Percentiles rank a stretch among this genome's conserved stretches.
These are phyloP conservation scores for Laguncularia racemosa DNA, from an alignment of 345 rosid species.

Conservation along the genomic window DNA sequence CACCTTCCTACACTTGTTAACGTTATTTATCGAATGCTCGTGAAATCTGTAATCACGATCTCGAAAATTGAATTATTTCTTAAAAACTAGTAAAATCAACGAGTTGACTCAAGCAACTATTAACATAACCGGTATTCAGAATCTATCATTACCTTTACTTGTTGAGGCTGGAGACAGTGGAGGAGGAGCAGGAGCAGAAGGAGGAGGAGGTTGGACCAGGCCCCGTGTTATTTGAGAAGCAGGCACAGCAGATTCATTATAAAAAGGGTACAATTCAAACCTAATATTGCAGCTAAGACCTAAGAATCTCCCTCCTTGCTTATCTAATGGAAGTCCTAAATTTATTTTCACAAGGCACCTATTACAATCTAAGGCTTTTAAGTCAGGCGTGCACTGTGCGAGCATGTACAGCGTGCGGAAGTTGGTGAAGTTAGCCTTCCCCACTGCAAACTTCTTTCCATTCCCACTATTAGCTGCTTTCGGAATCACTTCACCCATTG, in stretches of 20 bases:
- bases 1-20: no score
- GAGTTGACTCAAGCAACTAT: conserved; percentile 11
- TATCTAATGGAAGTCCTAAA: conserved; percentile 1
- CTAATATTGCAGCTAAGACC: conserved; percentile 33
- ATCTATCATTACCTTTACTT: conserved; percentile 3
- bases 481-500: conserved; percentile 2
- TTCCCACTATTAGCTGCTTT: conserved; percentile 13
- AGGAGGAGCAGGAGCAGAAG: not conserved
- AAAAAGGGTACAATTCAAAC: conserved; percentile 22
- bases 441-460: conserved; percentile 25
- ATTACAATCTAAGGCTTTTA: conserved; percentile 19
- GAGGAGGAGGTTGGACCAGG: not conserved
- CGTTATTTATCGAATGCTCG: no score
- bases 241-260: no score
- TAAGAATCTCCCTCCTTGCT: conserved; percentile 28
- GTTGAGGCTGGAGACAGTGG: not conserved
- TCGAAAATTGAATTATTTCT: no score
- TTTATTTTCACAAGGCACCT: conserved; percentile 27
- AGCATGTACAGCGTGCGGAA: conserved; percentile 29
- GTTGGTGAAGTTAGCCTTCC: conserved; percentile 8
- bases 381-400: conserved; percentile 46
- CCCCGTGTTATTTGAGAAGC: conserved; percentile 16
- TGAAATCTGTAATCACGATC: no score
- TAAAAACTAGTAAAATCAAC: no score
- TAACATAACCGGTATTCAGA: not conserved